Base-by-base conservation (phyloP, 805 yeast species). In the Metschnikowia matae region DNA sequence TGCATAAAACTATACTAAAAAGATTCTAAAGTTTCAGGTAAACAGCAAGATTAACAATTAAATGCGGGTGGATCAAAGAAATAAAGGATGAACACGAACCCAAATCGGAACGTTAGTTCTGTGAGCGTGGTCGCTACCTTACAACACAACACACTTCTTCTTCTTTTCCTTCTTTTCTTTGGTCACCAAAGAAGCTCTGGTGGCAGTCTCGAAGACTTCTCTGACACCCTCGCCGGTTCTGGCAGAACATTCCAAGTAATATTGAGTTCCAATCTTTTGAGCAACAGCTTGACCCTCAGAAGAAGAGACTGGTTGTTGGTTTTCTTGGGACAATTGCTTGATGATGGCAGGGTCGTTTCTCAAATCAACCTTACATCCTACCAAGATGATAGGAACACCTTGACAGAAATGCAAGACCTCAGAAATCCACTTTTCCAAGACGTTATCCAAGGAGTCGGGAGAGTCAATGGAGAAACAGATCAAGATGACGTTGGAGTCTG, bases 371-470 rank as follows among this genome's bases (percentile, higher is more conserved):
- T 69, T 68, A 40, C 73, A 63, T 0, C 75, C 77, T 34, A 71
- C 66, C 48, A 72, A 60, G 46, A 70, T 57, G 50, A 61, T 65
- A 2, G 66, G 63, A n/a, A 67, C 70, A 48, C 64, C 62, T 15
- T 67, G 70, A 54, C 76, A 71, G 60, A 71, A 66, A 41, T 61
- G 64, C 53, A 65, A 64, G 18, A 71, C 66, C 55, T 73, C 77
- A 14, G 76, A 74, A n/a, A 71, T 61, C 77, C 77, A 73, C 54
- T 71, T 64, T 42, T 69, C 75, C 51, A 56, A 57, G 17, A 71
- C 68, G 50, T 65, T 68, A 45, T 62, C 66, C 53, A 69, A 64
- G 2, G 73, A 61, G 46, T 63, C 64, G 14, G 65, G 59, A n/a
- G 65, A 57, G 47, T 62, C 67, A 33, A 70, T 60, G 7, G 65